A percentile compares a stretch with the other conserved stretches of the same genome.
Conservation (phyloP, 305 asterid genomes). For the Ajuga reptans region DNA sequence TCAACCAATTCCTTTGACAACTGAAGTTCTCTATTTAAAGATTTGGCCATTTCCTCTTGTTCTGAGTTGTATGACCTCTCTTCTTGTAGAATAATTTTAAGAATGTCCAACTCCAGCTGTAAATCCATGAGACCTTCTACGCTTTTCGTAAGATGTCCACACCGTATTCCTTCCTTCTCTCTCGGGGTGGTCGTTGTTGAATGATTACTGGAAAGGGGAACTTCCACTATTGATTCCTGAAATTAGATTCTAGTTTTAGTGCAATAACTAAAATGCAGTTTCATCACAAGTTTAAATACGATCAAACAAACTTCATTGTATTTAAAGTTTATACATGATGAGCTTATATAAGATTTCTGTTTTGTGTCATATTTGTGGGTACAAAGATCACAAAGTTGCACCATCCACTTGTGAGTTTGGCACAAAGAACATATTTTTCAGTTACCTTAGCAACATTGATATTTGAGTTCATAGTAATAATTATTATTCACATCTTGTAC, state of each 20-base stretch:
- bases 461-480: background rate
- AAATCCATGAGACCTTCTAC: conserved; percentile 57
- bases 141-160: conserved; percentile 26
- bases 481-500: conserved; percentile 28
- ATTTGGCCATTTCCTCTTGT: conserved; percentile 44
- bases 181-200: conserved; percentile 23
- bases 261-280: conserved; percentile 7
- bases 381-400: conserved; percentile 1
- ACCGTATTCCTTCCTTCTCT: conserved; percentile 31
- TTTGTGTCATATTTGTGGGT: background rate
- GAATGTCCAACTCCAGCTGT: conserved; percentile 86
- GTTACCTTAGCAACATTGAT: background rate
- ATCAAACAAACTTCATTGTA: background rate
- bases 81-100: conserved; percentile 74
- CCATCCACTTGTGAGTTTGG: background rate
- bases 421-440: background rate
- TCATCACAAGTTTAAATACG: background rate
- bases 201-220: conserved; percentile 36
- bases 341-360: background rate
- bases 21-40: conserved; percentile 49
- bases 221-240: conserved; percentile 71
- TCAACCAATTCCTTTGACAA: conserved; percentile 44
- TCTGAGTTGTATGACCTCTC: conserved; percentile 52
- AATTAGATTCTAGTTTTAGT: conserved; percentile 16
- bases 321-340: background rate